These are phyloP conservation scores for Phaffia rhodozyma DNA, from an alignment of 1,284 basidiomycete genomes.

Conservation along the genomic window DNA sequence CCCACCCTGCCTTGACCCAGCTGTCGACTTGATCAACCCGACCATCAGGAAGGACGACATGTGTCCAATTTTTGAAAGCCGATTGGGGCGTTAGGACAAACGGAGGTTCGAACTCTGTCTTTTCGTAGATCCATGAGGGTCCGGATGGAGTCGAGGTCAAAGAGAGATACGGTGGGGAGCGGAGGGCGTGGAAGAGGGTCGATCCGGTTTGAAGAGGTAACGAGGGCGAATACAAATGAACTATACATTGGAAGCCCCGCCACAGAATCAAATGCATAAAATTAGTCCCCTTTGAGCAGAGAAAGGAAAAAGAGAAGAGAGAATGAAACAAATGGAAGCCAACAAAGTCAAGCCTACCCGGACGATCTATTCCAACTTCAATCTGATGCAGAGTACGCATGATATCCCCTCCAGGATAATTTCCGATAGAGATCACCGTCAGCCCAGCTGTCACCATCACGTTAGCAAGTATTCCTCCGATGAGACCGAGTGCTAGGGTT, in stretches of 20 bases:
- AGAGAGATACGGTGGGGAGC: conserved; percentile 38
- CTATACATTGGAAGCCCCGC: neutral
- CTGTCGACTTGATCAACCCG: neutral
- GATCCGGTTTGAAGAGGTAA: conserved; percentile 63
- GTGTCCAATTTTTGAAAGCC: conserved; percentile 40
- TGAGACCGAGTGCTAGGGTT: conserved; percentile 30
- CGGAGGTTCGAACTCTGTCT: conserved; percentile 49
- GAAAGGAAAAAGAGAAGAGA: conserved; percentile 23
- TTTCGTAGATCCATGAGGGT: conserved; percentile 58
- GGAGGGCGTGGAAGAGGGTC: conserved; percentile 68
- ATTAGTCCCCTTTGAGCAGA: neutral
- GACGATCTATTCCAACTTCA: conserved; percentile 29
- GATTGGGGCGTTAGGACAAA: conserved; percentile 33
- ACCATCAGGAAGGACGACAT: conserved; percentile 45
- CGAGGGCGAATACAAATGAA: conserved; percentile 30
- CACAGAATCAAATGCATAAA: neutral
- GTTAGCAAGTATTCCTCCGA: conserved; percentile 46
- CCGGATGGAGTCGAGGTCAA: conserved; percentile 13
- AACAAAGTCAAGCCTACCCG: conserved; percentile 25
- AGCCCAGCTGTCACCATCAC: conserved; percentile 43
- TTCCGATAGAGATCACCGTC: conserved; percentile 51
- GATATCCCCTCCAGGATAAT: conserved; percentile 85
- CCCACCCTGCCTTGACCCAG: neutral
- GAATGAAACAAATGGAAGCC: neutral
- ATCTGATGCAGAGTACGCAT: conserved; percentile 50